A percentile compares a stretch with the other conserved stretches of the same genome.
These are phyloP conservation scores for Suillus cothurnatus DNA, from an alignment of 768 basidiomycete genomes.

Conservation along the genomic window DNA sequence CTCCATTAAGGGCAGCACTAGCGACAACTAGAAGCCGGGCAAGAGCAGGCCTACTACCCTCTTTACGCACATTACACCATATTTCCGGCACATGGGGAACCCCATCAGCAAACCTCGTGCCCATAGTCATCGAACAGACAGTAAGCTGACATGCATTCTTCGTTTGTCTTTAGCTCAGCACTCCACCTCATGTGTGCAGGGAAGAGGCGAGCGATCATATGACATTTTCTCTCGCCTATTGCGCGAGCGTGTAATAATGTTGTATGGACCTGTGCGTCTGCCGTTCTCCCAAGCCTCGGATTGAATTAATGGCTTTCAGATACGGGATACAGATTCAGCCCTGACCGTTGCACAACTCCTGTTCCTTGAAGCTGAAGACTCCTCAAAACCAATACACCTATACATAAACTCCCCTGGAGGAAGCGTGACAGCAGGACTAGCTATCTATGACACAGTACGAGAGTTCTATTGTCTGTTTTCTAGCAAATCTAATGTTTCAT, in stretches of 20 bases:
- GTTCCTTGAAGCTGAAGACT: slow-evolving; percentile 95
- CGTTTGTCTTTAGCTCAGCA: slow-evolving; percentile 17
- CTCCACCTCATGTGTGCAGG: slow-evolving; percentile 42
- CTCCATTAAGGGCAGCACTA: not conserved
- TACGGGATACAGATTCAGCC: slow-evolving; percentile 87
- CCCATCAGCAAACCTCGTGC: slow-evolving; percentile 70
- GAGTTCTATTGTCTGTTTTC: slow-evolving; percentile 9
- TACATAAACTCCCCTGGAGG: slow-evolving; percentile 99
- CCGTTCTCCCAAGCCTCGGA: slow-evolving; percentile 12
- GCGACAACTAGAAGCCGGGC: slow-evolving; percentile 20
- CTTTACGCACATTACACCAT: slow-evolving; percentile 55
- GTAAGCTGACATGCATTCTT: slow-evolving; percentile 41
- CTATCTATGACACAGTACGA: slow-evolving; percentile 95
- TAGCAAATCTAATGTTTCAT: slow-evolving; percentile 23
- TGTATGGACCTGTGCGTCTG: slow-evolving; percentile 81
- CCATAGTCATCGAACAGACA: slow-evolving; percentile 93
- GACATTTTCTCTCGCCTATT: slow-evolving; percentile 95
- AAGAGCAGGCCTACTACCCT: slow-evolving; percentile 14
- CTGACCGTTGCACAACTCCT: slow-evolving; percentile 90
- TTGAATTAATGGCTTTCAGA: slow-evolving; percentile 47
- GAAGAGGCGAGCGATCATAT: slow-evolving; percentile 86
- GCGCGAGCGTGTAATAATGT: slow-evolving; percentile 93
- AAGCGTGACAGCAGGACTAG: slow-evolving; percentile 92
- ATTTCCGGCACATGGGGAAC: slow-evolving; percentile 46
- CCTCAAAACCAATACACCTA: slow-evolving; percentile 90